phyloP scores from a whole-genome alignment of 345 rosid species.

The Eucalyptus tenuipes region DNA sequence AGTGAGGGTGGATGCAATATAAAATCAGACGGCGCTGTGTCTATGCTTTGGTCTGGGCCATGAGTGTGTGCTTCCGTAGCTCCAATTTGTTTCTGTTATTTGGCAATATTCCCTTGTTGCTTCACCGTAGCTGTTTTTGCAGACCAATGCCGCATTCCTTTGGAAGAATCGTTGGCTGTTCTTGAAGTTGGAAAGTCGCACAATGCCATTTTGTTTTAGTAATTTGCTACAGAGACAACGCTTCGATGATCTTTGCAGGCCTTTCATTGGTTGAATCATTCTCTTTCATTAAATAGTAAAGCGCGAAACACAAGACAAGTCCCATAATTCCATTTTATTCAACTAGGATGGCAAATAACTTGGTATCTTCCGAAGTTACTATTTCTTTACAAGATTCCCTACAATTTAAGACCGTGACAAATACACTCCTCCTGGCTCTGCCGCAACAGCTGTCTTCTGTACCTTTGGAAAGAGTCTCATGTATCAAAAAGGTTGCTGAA shows the following conservation, averaged over 20 bases:
- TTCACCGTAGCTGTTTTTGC: neutral
- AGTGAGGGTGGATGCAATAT: neutral
- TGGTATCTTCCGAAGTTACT: neutral
- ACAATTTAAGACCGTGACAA: neutral
- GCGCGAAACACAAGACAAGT: neutral
- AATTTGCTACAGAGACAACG: neutral
- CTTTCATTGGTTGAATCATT: neutral
- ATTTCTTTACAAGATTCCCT: neutral
- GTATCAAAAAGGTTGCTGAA: neutral
- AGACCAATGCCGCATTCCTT: neutral
- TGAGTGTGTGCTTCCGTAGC: constrained; percentile 1
- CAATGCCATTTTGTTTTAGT: neutral
- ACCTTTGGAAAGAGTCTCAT: neutral
- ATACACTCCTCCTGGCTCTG: neutral
- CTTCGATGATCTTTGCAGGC: neutral
- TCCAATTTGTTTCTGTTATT: neutral
- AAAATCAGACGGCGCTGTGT: constrained; percentile 14
- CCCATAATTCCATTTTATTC: neutral
- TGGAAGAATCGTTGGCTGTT: neutral
- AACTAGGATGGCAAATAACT: neutral
- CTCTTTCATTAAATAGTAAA: neutral
- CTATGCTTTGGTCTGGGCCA: neutral
- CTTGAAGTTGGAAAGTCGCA: neutral
- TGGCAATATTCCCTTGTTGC: neutral
- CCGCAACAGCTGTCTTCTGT: neutral